Evolutionary conservation across 2,329 filamentous ascomycete genomes (phyloP).

Genomic region (Macrophomina phaseolina): DNA sequence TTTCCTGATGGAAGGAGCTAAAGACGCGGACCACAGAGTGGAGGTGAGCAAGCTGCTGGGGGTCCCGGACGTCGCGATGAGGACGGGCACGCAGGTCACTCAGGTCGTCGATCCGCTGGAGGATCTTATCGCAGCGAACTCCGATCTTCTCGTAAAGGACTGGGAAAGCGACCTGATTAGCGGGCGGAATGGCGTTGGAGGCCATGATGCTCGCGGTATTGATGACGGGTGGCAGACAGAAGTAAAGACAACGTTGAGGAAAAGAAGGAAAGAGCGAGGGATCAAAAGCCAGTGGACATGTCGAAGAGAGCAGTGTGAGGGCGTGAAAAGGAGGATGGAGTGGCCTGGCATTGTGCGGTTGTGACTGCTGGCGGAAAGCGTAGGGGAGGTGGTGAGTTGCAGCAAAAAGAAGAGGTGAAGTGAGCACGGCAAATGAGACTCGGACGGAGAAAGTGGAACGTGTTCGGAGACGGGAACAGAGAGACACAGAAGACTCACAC

Average conservation of each 20-base stretch:
- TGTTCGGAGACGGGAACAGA: neutral
- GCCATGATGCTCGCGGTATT: neutral
- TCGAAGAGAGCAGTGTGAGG: neutral
- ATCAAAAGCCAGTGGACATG: neutral
- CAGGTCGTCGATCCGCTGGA: conserved; percentile 13
- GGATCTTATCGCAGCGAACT: neutral
- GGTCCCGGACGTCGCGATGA: conserved; percentile 1
- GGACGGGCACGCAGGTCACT: conserved; percentile 9
- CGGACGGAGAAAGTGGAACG: neutral
- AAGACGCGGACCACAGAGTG: conserved; percentile 29
- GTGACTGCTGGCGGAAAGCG: neutral
- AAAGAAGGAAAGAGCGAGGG: neutral
- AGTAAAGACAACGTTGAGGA: neutral
- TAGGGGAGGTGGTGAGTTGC: neutral
- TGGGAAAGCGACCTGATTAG: neutral
- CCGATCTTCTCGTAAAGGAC: neutral
- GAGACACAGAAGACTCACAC: neutral
- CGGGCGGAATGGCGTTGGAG: neutral
- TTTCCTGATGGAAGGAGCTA: conserved; percentile 15
- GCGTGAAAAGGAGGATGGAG: neutral
- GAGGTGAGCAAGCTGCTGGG: conserved; percentile 28
- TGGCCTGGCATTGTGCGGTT: neutral
- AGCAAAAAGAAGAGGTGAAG: neutral
- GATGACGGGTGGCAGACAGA: neutral
- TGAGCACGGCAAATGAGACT: neutral